Percentiles rank a stretch among this genome's conserved stretches.
Evolutionary conservation across 2,329 filamentous ascomycete species (phyloP).

Genomic region (Cercospora beticola): DNA sequence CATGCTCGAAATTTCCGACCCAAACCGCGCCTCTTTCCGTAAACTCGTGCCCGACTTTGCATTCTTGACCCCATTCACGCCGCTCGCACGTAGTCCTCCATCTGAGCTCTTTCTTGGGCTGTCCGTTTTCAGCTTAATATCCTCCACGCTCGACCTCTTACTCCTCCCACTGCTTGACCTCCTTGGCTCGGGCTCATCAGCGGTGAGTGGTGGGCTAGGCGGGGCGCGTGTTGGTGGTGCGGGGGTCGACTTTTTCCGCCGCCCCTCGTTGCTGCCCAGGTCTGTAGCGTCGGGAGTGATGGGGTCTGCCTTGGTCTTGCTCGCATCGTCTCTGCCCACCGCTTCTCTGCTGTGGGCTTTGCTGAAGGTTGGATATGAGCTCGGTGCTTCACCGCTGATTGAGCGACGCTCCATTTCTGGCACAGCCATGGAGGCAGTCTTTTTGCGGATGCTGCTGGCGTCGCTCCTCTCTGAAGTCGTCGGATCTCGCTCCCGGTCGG

Average conservation of each 20-base stretch:
- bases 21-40: constrained; percentile 40
- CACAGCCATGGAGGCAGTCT: constrained; percentile 35
- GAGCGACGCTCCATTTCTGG: constrained; percentile 50
- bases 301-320: constrained; percentile 33
- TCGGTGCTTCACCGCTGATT: constrained; percentile 35
- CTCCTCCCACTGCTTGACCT: constrained; percentile 48
- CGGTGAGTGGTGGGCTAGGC: constrained; percentile 51
- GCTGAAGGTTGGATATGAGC: constrained; percentile 80
- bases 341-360: constrained; percentile 91
- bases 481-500: constrained; percentile 32
- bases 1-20: constrained; percentile 46
- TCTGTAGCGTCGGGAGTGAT: constrained; percentile 46
- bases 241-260: constrained; percentile 31
- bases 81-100: constrained; percentile 35
- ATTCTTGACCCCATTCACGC: constrained; percentile 39
- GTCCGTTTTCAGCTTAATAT: constrained; percentile 40
- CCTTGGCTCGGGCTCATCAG: constrained; percentile 45
- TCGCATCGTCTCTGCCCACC: constrained; percentile 54
- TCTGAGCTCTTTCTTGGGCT: constrained; percentile 45
- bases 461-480: constrained; percentile 10
- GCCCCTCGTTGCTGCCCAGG: constrained; percentile 35
- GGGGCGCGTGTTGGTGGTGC: constrained; percentile 39
- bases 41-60: constrained; percentile 47
- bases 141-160: constrained; percentile 43
- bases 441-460: background rate